Evolutionary conservation across 192 early-diverging fungal genomes (phyloP), one percentile per base, ranked within the genome.

Genomic region (Diversispora epigaea): DNA sequence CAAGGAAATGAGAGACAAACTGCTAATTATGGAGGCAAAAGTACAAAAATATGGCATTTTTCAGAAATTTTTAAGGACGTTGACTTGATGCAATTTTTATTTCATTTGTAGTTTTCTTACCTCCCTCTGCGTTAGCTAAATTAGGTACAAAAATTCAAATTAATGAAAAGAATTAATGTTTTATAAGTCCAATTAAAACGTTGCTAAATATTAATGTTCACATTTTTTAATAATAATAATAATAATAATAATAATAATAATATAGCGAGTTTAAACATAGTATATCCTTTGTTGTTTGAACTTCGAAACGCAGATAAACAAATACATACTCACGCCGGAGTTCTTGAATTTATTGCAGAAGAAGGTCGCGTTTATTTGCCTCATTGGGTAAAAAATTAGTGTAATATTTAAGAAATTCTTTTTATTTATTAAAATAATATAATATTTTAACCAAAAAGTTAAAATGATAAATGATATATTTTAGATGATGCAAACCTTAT

Each of bases 291-390:
- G 91, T 82, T 96, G 21, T 98, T 99, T 80, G 85, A 91, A 71
- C 84, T 99, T 50, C 85, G 86, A 11, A 94, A 91, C 78, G 84
- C 84, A 58, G 74, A 79, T 6, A 73, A 83, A 21, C 80, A 81
- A 2, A 84, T 76, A 68, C 81, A 86, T 56, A 91, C 96, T 17
- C 96, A 99, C 73, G 94, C 96, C 39, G 98, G 98, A 74, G 98
- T 99, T 9, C 88, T 99, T 9, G 96, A 99, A 84, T 99, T 99
- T 77, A 95, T 93, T 46, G 96, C 98, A 11, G 96, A 98, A 79
- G 96, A 98, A 84, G 98, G 98, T 43, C 83, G 93, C 9, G 92
- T 90, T 9, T 99, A 98, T 78, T 78, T 99, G 55, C 98, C 98
- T 63, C 92, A 94, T 54, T 99, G 98, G 98, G 91, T 94, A 83